Conservation (phyloP, 2,329 filamentous ascomycete genomes). For the Sarocladiaceae sp. region DNA sequence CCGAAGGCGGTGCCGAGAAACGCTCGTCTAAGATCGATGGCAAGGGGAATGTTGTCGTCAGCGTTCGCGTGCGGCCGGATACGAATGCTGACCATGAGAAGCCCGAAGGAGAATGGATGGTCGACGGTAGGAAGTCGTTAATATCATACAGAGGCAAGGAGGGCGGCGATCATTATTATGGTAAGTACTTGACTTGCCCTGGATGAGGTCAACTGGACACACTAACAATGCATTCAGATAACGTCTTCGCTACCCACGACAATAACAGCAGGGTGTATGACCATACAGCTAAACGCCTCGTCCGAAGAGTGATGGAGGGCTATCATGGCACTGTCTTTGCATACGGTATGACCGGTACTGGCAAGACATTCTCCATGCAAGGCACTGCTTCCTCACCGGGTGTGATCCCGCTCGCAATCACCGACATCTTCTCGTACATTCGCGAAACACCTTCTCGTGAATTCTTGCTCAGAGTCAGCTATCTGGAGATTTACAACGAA, state of each 20-base stretch:
- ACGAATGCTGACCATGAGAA: conserved; percentile 53
- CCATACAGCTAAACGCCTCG: conserved; percentile 84
- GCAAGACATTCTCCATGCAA: conserved; percentile 99
- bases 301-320: conserved; percentile 96
- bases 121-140: conserved; percentile 75
- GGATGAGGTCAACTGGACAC: not conserved
- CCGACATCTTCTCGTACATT: conserved; percentile 98
- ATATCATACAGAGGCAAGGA: conserved; percentile 84
- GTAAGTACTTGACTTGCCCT: conserved; percentile 40
- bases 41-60: conserved; percentile 94
- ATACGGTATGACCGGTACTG: conserved; percentile 98
- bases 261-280: conserved; percentile 95
- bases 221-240: conserved; percentile 54
- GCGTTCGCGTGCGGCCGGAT: conserved; percentile 87
- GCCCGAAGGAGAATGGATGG: conserved; percentile 80
- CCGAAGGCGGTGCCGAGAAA: conserved; percentile 33
- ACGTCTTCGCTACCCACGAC: conserved; percentile 90
- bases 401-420: conserved; percentile 94
- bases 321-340: conserved; percentile 98
- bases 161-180: conserved; percentile 87
- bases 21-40: conserved; percentile 55
- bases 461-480: conserved; percentile 91
- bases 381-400: conserved; percentile 91
- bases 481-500: conserved; percentile 98
- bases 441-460: conserved; percentile 92